Evolutionary conservation across 331 rosid genomes (phyloP).

Genomic region (Arachis monticola): DNA sequence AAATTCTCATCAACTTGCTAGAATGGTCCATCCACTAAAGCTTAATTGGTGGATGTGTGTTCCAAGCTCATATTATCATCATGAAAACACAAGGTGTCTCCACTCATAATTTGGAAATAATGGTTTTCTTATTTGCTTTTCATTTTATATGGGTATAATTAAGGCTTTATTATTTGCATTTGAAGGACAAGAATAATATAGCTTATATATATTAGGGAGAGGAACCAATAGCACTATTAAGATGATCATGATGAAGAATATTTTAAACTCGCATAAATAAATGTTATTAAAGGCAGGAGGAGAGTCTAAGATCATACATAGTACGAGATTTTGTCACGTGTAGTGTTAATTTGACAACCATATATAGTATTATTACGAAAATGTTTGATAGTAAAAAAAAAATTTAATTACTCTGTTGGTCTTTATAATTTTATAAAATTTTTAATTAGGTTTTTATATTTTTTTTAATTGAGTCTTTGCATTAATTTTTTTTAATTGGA

Average conservation of each 20-base stretch:
- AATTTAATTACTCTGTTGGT: too few species aligned
- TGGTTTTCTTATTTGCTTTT: background rate
- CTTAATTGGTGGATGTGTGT: conserved; percentile 37
- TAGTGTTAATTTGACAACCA: too few species aligned
- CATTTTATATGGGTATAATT: background rate
- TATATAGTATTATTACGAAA: too few species aligned
- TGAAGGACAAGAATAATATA: conserved; percentile 30
- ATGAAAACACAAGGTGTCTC: conserved; percentile 39
- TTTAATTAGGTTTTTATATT: too few species aligned
- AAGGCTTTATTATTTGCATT: conserved; percentile 3
- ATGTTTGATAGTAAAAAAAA: too few species aligned
- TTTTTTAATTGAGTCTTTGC: too few species aligned
- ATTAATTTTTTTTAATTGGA: too few species aligned
- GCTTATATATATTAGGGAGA: conserved; percentile 5
- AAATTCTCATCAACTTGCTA: conserved; percentile 39
- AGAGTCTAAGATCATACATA: conserved; percentile 36
- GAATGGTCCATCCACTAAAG: conserved; percentile 54
- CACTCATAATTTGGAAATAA: conserved; percentile 33
- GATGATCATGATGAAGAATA: background rate
- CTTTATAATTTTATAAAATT: too few species aligned
- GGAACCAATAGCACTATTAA: conserved; percentile 9
- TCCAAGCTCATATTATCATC: background rate
- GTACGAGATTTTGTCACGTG: conserved; percentile 40
- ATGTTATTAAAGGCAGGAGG: conserved; percentile 26
- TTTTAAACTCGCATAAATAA: background rate